Base-by-base conservation (phyloP, 257 asterid genomes). In the Nicotiana tomentosiformis region DNA sequence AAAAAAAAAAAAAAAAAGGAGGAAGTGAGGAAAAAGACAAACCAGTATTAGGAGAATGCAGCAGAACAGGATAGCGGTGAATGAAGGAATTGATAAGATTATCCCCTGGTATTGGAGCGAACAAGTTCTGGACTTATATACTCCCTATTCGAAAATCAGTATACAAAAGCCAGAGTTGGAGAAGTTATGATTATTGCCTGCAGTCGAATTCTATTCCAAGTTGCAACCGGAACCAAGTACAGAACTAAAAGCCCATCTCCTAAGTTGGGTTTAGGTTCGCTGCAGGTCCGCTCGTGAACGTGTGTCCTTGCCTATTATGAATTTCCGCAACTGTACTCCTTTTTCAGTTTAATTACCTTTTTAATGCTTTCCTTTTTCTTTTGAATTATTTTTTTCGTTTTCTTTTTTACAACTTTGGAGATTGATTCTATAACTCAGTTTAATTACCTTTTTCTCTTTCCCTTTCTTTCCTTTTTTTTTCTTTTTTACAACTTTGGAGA, bases 21-120 rank as follows among this genome's bases (percentile, higher is more conserved):
- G 14, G 23, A 77, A 77, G 33, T 23, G 11, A 62, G 43, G 20
- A 37, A 37, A 66, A 60, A 66, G 17, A 65, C 81, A 55, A 69
- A 82, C 84, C 84, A 82, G 82, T 56, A 30, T 23, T 56, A 77
- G 46, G 60, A 74, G 77, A 43, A 56, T 82, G 81, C 43, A 39
- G 74, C 43, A 9, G 2, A 23, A 60, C 29, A 29, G 18, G 62
- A 56, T 20, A 77, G 78, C 43, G 80, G 66, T 57, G 80, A 51
- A 76, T 57, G 80, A 51, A 76, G 23, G 70, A 5, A 12, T 65
- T 26, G 35, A 23, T 58, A 58, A 17, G 65, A 58, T 17, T 58
- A 58, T 16, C n/a, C n/a, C n/a, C n/a, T 20, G 37, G 18, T 39
- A 69, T 69, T 39, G 56, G 18, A 2, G 57, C 12, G 57, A 69